These are phyloP conservation scores for Drechslerella coelobrocha DNA, from an alignment of 2,329 filamentous ascomycete genomes.

Conservation along the genomic window DNA sequence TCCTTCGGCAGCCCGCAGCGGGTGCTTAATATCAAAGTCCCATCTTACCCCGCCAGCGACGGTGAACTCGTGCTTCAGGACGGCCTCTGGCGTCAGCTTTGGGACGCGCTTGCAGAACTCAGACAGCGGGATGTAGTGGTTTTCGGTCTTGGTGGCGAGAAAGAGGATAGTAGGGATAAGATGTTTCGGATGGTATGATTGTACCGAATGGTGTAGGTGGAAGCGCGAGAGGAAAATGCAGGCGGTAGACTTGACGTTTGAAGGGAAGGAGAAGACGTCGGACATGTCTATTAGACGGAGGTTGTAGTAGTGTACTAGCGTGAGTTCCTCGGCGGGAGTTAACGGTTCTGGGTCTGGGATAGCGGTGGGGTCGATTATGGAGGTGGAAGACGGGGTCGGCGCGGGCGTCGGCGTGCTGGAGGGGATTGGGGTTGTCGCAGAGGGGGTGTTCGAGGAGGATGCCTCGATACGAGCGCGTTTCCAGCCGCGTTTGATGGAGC, in stretches of 20 bases:
- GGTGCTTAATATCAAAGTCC: constrained; percentile 90
- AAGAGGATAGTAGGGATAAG: constrained; percentile 90
- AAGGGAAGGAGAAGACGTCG: constrained; percentile 29
- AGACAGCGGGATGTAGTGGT: constrained; percentile 72
- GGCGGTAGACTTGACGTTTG: constrained; percentile 69
- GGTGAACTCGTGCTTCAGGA: constrained; percentile 89
- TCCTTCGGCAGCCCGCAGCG: constrained; percentile 85
- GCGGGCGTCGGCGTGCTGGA: constrained; percentile 56
- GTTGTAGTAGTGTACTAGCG: constrained; percentile 79
- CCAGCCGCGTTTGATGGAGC: constrained; percentile 69
- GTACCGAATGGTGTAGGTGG: constrained; percentile 92
- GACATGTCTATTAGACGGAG: constrained; percentile 56
- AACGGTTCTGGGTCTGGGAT: constrained; percentile 71
- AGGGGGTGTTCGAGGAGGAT: constrained; percentile 54
- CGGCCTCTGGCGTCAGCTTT: constrained; percentile 70
- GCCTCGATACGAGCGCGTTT: constrained; percentile 60
- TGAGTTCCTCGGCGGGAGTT: constrained; percentile 80
- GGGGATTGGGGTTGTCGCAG: constrained; percentile 55
- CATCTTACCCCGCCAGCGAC: constrained; percentile 91
- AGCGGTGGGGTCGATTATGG: constrained; percentile 8
- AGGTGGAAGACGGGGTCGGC: constrained; percentile 57
- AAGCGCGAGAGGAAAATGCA: constrained; percentile 91
- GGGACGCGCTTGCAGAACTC: constrained; percentile 72
- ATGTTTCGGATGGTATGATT: constrained; percentile 92
- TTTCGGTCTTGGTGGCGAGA: constrained; percentile 91